Evolutionary conservation across 768 basidiomycete species (phyloP), one percentile per base, ranked within the genome.

Genomic region (Psilocybe subaeruginosa): DNA sequence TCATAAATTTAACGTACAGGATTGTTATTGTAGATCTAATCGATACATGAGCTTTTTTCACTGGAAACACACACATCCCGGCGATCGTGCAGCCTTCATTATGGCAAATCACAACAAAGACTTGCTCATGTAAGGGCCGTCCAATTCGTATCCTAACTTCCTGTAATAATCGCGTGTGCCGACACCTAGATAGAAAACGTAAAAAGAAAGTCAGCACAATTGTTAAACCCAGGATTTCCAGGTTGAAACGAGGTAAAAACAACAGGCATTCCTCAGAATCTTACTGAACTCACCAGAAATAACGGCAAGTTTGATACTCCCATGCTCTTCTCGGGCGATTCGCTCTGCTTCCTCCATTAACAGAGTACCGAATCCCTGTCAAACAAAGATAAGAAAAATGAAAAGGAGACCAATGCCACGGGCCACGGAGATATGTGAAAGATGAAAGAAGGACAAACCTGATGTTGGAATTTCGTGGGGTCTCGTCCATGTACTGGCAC

Each of bases 331-430:
- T 66, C 90, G 80, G 27, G 97, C 95, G 80, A 99, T 99, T 68
- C 97, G 85, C 74, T 99, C 97, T 8, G 97, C 97, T 77, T 99
- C 97, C 72, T 99, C 97, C 97, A 99, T 99, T 63, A 99, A 77
- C 63, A 99, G 74, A 31, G 95, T 97, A 11, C 97, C 97, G 73
- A 99, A 98, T 7, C 97, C 97, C 86, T 96, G 71, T 45, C 66
- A 62, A 66, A 52, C 61, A 64, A 60, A 66, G 55, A 60, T 64
- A 58, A 29, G 57, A 46, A 16, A 30, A 12, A 45, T 8, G 29
- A 61, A 17, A 14, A 41, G 19, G 53, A 27, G 7, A 30, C n/a
- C n/a, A 39, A 23, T 14, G 45, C 8, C 55, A 37, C 14, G 51
- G n/a, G 39, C 52, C 23, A 60, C 31, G 51, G 56, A 50, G 56